Conservation (phyloP, 1,284 basidiomycete genomes). For the Ganoderma meredithae region DNA sequence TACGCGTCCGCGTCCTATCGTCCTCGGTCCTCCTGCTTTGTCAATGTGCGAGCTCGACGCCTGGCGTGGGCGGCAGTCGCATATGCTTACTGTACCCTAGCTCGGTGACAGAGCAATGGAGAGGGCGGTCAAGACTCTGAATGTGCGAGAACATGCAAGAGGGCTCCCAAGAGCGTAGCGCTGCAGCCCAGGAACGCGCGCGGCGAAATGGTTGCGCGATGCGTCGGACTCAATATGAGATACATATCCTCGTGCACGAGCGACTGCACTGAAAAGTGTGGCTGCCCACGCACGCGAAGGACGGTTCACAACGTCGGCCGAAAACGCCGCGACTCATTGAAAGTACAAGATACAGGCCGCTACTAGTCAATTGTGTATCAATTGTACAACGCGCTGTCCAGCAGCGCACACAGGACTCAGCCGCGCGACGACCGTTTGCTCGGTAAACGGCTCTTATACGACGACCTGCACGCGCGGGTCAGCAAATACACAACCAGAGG, state of each 20-base stretch:
- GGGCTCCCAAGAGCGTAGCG: not conserved
- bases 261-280: not conserved
- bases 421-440: not conserved
- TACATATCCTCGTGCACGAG: too few relatives aligned
- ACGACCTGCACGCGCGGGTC: constrained; percentile 21
- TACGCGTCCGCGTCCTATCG: constrained; percentile 3
- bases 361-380: not conserved
- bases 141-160: not conserved
- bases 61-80: not conserved
- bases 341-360: not conserved
- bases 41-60: not conserved
- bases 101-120: too few relatives aligned
- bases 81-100: not conserved
- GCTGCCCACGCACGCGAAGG: not conserved
- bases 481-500: not conserved
- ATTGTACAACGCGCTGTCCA: too few relatives aligned
- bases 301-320: not conserved
- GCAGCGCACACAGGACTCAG: not conserved
- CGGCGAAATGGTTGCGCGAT: too few relatives aligned
- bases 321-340: not conserved
- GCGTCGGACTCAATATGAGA: too few relatives aligned
- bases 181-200: too few relatives aligned
- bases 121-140: not conserved
- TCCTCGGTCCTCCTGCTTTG: not conserved
- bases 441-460: constrained; percentile 29